These are phyloP conservation scores for Wickerhamiella vanderwaltii DNA, from an alignment of 805 yeast genomes.

Conservation along the genomic window DNA sequence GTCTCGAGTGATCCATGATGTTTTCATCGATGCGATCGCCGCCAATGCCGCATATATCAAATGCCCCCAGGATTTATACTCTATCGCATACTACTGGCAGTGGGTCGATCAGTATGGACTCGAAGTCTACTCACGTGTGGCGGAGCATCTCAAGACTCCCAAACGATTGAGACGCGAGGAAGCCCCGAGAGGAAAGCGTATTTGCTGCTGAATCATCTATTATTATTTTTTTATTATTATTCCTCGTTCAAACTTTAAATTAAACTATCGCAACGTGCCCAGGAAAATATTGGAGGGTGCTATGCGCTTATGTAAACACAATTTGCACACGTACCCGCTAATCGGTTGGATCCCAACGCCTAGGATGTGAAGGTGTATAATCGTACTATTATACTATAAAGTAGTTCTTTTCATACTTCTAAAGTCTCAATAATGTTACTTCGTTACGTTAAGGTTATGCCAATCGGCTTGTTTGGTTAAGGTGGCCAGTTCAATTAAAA, in stretches of 20 bases:
- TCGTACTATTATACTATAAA: no score
- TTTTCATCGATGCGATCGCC: slow-evolving; percentile 24
- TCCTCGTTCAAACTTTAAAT: background rate
- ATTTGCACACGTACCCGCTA: no score
- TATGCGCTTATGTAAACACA: no score
- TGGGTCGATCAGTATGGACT: slow-evolving; percentile 24
- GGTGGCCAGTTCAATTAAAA: no score
- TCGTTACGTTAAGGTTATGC: no score
- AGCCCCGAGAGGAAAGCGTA: slow-evolving; percentile 1
- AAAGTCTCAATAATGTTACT: no score
- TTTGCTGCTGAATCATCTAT: slow-evolving; percentile 1
- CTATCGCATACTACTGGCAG: slow-evolving; percentile 24
- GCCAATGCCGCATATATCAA: slow-evolving; percentile 20
- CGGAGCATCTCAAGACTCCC: slow-evolving; percentile 18
- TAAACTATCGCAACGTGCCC: no score
- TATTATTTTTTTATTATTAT: background rate
- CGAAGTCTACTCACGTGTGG: slow-evolving; percentile 22
- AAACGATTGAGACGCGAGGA: slow-evolving; percentile 13
- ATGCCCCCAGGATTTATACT: slow-evolving; percentile 19
- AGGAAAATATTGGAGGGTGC: no score
- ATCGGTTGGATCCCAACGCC: no score
- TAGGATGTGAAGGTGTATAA: no score
- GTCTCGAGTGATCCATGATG: slow-evolving; percentile 24
- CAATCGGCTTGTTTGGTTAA: no score
- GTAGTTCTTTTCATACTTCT: no score